Conservation (phyloP, 2,329 filamentous ascomycete genomes). For the Orbilia ellipsospora region DNA sequence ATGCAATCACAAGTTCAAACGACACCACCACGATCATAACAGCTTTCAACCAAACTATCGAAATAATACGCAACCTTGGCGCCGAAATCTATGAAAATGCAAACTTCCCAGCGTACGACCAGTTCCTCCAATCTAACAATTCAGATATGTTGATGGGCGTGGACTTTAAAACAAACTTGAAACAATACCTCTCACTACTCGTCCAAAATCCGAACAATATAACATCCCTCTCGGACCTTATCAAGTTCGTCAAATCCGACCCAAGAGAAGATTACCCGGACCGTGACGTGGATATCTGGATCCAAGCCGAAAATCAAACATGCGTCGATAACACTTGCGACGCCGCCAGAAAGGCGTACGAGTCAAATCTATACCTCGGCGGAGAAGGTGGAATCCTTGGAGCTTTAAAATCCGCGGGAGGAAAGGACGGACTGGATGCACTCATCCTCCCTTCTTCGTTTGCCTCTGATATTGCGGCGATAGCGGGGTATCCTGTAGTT, state of each 20-base stretch:
- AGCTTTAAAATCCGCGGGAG: constrained; percentile 27
- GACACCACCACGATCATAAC: constrained; percentile 5
- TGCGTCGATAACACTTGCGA: constrained; percentile 44
- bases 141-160: constrained; percentile 4
- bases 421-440: constrained; percentile 31
- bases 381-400: constrained; percentile 41
- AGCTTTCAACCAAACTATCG: constrained; percentile 34
- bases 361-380: constrained; percentile 35
- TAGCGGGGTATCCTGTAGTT: constrained; percentile 37
- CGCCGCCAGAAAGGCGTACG: constrained; percentile 22
- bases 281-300: constrained; percentile 37
- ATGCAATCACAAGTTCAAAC: constrained; percentile 5
- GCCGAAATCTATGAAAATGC: constrained; percentile 38
- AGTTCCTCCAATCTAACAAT: constrained; percentile 16
- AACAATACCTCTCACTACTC: constrained; percentile 35
- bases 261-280: constrained; percentile 41
- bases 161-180: constrained; percentile 48
- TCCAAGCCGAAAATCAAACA: constrained; percentile 21
- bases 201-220: constrained; percentile 37
- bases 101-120: constrained; percentile 32
- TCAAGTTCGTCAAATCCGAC: constrained; percentile 33
- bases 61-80: constrained; percentile 31
- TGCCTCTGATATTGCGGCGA: constrained; percentile 31
- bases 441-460: constrained; percentile 38
- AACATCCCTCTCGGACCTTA: constrained; percentile 25